Conservation (phyloP, 176 grass and related monocot species). For the Alloteropsis semialata region DNA sequence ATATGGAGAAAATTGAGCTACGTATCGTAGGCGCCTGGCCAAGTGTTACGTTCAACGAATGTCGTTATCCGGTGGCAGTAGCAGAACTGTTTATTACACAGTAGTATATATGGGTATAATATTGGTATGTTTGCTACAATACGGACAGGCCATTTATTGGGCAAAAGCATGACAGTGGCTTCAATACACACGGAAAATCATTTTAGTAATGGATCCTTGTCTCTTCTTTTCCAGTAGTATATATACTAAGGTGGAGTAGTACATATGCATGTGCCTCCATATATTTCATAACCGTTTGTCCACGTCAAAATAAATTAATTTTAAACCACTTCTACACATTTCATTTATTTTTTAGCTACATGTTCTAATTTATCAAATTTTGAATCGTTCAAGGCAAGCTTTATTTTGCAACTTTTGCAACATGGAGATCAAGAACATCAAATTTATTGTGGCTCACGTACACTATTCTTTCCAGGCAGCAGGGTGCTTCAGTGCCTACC, state of each 20-base stretch:
- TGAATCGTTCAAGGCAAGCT: too few species aligned
- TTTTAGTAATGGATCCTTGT: not conserved
- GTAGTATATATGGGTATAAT: not conserved
- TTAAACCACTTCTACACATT: not conserved
- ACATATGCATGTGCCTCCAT: not conserved
- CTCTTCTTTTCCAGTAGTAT: not conserved
- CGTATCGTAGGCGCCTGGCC: not conserved
- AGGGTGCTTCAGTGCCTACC: too few species aligned
- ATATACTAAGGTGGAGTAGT: not conserved
- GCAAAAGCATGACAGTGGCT: not conserved
- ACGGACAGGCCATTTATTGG: not conserved
- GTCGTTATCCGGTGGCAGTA: not conserved
- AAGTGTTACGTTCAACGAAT: not conserved
- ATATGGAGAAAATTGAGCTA: not conserved
- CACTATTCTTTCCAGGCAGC: too few species aligned
- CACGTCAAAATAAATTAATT: not conserved
- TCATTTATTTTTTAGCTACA: not conserved
- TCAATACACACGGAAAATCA: not conserved
- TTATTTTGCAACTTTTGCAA: too few species aligned
- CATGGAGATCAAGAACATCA: too few species aligned
- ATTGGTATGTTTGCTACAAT: constrained; percentile 14
- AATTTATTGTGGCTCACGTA: too few species aligned
- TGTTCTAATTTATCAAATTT: not conserved
- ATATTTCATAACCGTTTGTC: not conserved
- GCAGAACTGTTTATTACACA: not conserved